These are phyloP conservation scores for Hirschfeldia incana DNA, from an alignment of 345 rosid species.

Conservation along the genomic window DNA sequence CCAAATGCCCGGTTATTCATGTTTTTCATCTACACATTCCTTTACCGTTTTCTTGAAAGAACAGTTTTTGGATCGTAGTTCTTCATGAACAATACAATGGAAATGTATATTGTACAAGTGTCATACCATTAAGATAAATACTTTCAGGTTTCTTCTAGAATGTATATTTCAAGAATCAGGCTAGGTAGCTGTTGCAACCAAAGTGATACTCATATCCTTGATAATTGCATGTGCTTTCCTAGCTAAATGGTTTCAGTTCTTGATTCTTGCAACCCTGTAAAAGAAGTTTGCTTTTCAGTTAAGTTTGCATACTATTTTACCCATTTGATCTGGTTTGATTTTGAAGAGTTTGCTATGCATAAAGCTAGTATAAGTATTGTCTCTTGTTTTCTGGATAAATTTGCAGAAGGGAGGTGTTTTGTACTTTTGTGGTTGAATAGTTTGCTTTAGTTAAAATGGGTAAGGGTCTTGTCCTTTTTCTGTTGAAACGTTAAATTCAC, in stretches of 20 bases:
- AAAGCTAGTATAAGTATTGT: not conserved
- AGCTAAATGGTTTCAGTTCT: not conserved
- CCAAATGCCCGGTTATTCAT: conserved; percentile 53
- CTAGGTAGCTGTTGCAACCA: not conserved
- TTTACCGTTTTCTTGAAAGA: not conserved
- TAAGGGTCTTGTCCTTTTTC: not conserved
- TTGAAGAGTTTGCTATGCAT: not conserved
- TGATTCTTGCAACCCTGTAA: not conserved
- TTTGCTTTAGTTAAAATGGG: not conserved
- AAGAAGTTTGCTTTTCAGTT: not conserved
- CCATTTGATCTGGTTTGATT: not conserved
- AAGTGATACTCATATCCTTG: not conserved
- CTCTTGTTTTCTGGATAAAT: not conserved
- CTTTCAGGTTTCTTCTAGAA: not conserved
- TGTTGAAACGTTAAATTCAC: not conserved
- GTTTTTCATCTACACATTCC: not conserved
- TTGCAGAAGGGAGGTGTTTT: not conserved
- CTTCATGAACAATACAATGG: not conserved
- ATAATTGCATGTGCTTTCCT: not conserved
- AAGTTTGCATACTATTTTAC: not conserved
- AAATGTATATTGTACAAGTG: not conserved
- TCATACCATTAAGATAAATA: not conserved
- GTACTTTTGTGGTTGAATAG: not conserved
- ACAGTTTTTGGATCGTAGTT: not conserved
- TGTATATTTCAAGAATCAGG: not conserved